A percentile compares a stretch with the other conserved stretches of the same genome.
phyloP scores from a whole-genome alignment of 164 flowering plant species.

The Magnolia kwangsiensis region DNA sequence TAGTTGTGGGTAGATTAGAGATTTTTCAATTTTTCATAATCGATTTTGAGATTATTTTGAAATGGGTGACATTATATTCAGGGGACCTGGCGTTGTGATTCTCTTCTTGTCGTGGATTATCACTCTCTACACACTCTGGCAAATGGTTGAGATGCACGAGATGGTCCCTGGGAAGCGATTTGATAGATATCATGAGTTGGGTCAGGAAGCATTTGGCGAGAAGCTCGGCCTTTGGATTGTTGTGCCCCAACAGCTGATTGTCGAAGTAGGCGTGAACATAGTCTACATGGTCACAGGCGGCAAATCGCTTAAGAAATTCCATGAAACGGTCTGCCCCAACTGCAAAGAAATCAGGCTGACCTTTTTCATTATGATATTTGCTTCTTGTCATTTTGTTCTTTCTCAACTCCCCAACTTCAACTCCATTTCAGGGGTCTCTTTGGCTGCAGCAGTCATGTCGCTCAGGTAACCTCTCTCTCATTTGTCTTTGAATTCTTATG shows the following conservation, averaged over 20 bases:
- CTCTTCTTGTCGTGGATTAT: slow-evolving; percentile 44
- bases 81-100: slow-evolving; percentile 23
- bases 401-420: slow-evolving; percentile 63
- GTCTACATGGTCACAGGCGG: slow-evolving; percentile 76
- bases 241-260: slow-evolving; percentile 54
- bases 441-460: slow-evolving; percentile 70
- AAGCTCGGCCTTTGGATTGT: slow-evolving; percentile 53
- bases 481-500: background rate
- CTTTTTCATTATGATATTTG: slow-evolving; percentile 64
- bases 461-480: slow-evolving; percentile 36
- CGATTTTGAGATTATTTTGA: background rate
- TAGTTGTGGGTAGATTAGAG: too few relatives aligned
- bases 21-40: too few relatives aligned
- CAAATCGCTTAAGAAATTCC: slow-evolving; percentile 50
- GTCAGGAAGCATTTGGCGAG: slow-evolving; percentile 59
- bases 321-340: slow-evolving; percentile 28
- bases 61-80: slow-evolving; percentile 3
- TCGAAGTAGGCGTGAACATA: slow-evolving; percentile 50
- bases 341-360: slow-evolving; percentile 46
- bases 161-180: slow-evolving; percentile 56
- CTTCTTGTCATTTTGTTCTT: slow-evolving; percentile 49
- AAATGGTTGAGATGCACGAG: slow-evolving; percentile 69
- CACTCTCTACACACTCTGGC: slow-evolving; percentile 55
- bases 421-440: slow-evolving; percentile 51
- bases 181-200: slow-evolving; percentile 57